phyloP scores from a whole-genome alignment of 2,329 filamentous ascomycete species.

The Sarocladium strictum region DNA sequence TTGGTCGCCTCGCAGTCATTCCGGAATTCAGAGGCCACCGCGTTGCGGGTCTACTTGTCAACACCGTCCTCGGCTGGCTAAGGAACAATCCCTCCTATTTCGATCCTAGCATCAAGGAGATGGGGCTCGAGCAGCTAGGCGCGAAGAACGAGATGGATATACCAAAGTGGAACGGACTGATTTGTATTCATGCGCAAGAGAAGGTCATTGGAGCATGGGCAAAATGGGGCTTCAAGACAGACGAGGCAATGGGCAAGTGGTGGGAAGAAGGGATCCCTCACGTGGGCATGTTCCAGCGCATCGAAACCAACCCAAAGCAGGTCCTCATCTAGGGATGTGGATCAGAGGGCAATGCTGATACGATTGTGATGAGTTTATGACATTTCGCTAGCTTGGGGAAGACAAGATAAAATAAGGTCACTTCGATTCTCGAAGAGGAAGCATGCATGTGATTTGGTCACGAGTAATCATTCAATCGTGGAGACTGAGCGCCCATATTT shows the following conservation, averaged over 20 bases:
- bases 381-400: background rate
- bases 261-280: conserved; percentile 79
- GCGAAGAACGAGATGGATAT: conserved; percentile 32
- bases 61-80: conserved; percentile 64
- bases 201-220: conserved; percentile 59
- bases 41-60: conserved; percentile 61
- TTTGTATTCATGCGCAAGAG: conserved; percentile 75
- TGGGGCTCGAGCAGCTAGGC: conserved; percentile 37
- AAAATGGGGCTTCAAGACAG: conserved; percentile 66
- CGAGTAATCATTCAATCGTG: conserved; percentile 24
- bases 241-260: conserved; percentile 72
- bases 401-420: too few species aligned
- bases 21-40: conserved; percentile 58
- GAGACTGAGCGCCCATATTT: conserved; percentile 16
- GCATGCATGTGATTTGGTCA: background rate
- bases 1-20: conserved; percentile 71
- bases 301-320: conserved; percentile 28
- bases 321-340: conserved; percentile 17
- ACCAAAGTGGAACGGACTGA: conserved; percentile 66
- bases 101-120: conserved; percentile 39
- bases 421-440: too few species aligned
- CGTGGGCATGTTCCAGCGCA: conserved; percentile 69
- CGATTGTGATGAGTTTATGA: background rate
- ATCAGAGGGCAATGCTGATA: background rate
- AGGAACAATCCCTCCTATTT: conserved; percentile 51